A percentile compares a stretch with the other conserved stretches of the same genome.
These are phyloP conservation scores for Arachis monticola DNA, from an alignment of 331 rosid genomes.

Conservation along the genomic window DNA sequence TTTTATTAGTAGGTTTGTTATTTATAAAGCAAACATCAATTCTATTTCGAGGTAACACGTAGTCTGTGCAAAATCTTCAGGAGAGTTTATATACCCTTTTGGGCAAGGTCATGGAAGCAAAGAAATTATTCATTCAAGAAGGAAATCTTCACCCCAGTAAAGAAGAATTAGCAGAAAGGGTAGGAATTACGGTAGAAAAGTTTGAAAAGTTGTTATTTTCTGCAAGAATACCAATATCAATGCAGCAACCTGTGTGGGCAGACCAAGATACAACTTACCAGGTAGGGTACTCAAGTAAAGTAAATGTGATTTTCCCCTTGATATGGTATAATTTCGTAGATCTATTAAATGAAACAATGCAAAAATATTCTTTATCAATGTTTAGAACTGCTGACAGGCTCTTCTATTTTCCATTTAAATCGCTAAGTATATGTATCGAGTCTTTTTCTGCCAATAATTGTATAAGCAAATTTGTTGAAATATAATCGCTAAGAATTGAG, in stretches of 20 bases:
- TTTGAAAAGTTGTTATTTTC: slow-evolving; percentile 61
- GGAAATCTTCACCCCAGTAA: slow-evolving; percentile 74
- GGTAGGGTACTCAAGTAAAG: slow-evolving; percentile 53
- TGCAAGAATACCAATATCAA: slow-evolving; percentile 80
- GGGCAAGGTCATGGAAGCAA: slow-evolving; percentile 78
- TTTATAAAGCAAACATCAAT: slow-evolving; percentile 22
- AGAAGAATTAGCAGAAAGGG: slow-evolving; percentile 75
- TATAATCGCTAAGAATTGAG: slow-evolving; percentile 16
- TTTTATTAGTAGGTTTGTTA: slow-evolving; percentile 8
- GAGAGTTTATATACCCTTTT: slow-evolving; percentile 73
- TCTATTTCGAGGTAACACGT: slow-evolving; percentile 27
- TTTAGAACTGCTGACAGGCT: background rate
- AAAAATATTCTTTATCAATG: background rate
- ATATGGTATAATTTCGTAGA: no score
- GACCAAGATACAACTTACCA: slow-evolving; percentile 86
- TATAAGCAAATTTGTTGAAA: slow-evolving; percentile 2
- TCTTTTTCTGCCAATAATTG: slow-evolving; percentile 10
- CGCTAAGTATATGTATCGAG: background rate
- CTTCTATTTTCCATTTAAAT: slow-evolving; percentile 27
- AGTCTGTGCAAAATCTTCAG: slow-evolving; percentile 52
- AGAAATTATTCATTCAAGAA: slow-evolving; percentile 63
- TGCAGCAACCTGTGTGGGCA: slow-evolving; percentile 87
- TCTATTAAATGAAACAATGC: slow-evolving; percentile 1
- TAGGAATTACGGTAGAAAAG: slow-evolving; percentile 78
- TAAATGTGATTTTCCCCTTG: background rate